Base-by-base conservation (phyloP, 2,329 filamentous ascomycete genomes). In the Alternaria brassicicola region DNA sequence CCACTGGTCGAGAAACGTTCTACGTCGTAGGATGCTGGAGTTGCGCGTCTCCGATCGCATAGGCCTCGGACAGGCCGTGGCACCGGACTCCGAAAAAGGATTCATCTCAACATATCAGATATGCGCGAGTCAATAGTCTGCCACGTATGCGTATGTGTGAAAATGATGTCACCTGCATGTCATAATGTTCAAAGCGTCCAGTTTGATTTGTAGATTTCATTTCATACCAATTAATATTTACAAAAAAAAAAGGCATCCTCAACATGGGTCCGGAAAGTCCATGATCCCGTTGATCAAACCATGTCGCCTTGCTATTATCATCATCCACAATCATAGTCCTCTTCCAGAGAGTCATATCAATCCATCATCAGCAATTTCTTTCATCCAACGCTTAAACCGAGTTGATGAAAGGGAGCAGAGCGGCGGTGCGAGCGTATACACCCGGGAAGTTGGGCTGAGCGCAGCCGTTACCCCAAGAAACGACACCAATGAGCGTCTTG, bases 351-450 rank as follows among this genome's bases (percentile, higher is more conserved):
- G 21, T 31, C 25, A 52, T 13, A 25, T 9, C 12, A 10, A 23
- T 25, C 15, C 28, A 45, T 43, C 6, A 1, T 21, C 9, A 21
- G 33, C 4, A 23, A 46, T 3, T 23, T 17, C 7, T 12, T 35
- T 23, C 30, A 47, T 15, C 43, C 0, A 31, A 4, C 46, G 30
- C 55, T 49, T 64, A 64, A 52, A 57, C 53, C 66, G 71, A 67
- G 23, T 49, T 51, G 47, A 73, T 66, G 56, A 70, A 73, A 42
- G 62, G 41, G 7, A 49, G 31, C 17, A 71, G 39, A 10, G 62
- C 17, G 13, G 60, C 55, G 48, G 69, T 55, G 19, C 66, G 55
- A 23, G 68, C 39, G 56, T 73, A 73, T 5, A 73, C 71, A 66
- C 71, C 71, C 19, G 70, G 69, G 55, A 56, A 42, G 17, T 54